A percentile compares a stretch with the other conserved stretches of the same genome.
These are phyloP conservation scores for Alternaria burnsii DNA, from an alignment of 2,329 filamentous ascomycete genomes.

Conservation along the genomic window DNA sequence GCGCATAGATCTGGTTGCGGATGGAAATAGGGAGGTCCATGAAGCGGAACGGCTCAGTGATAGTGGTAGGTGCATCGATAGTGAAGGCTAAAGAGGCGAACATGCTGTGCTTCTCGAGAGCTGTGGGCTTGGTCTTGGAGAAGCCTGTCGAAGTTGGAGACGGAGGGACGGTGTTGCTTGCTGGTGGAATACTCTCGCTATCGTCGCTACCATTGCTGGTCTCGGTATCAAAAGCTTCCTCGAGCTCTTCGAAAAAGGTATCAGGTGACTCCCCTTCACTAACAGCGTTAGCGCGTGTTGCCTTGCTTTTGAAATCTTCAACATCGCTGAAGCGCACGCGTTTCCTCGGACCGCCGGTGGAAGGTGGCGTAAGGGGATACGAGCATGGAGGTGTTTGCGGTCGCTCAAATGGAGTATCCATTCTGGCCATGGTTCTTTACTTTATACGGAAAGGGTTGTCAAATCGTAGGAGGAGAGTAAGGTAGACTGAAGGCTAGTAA, in stretches of 20 bases:
- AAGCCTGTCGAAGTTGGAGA: neutral
- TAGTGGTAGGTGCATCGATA: neutral
- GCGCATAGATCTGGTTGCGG: conserved; percentile 31
- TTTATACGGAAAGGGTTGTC: neutral
- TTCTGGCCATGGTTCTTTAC: conserved; percentile 2
- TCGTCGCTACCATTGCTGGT: conserved; percentile 4
- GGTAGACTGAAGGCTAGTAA: neutral
- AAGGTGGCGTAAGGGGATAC: conserved; percentile 31
- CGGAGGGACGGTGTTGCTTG: neutral
- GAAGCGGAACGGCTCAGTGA: conserved; percentile 25
- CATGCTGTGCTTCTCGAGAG: conserved; percentile 5
- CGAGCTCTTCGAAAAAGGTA: conserved; percentile 17
- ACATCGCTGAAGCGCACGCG: conserved; percentile 13
- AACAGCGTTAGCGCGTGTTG: conserved; percentile 1
- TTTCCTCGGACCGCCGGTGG: conserved; percentile 24
- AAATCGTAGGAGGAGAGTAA: neutral
- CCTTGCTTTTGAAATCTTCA: neutral
- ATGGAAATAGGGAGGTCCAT: conserved; percentile 31
- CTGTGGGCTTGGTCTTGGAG: neutral
- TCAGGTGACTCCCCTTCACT: conserved; percentile 14
- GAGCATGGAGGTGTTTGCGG: conserved; percentile 20
- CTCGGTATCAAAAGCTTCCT: conserved; percentile 19
- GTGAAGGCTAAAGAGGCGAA: conserved; percentile 3
- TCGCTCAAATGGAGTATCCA: conserved; percentile 6
- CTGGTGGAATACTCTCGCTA: neutral